Evolutionary conservation across 2,329 filamentous ascomycete genomes (phyloP), one percentile per base, ranked within the genome.

Genomic region (Penicillium sp.): DNA sequence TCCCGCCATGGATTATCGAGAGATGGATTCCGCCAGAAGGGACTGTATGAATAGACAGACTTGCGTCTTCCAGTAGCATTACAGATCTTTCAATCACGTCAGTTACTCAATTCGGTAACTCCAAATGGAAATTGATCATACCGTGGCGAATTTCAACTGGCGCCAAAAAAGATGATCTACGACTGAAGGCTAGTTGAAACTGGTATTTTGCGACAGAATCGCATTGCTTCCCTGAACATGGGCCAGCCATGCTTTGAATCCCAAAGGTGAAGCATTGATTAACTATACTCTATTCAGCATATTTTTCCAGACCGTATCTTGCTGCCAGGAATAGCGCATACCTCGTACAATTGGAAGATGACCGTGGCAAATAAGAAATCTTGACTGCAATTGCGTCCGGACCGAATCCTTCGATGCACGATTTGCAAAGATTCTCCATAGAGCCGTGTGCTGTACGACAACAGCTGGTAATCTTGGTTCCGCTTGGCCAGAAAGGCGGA

Each of bases 201-300:
- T 27, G 18, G 42, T 25, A 37, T 55, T 54, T 35, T 61, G 58
- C 15, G 31, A 46, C 7, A 58, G 49, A n/a, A 59, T 55, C 29
- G 62, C 61, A 51, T 57, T 62, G 41, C 61, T 58, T 29, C 62
- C 61, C 45, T 64, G 61, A 4, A 66, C 57, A 57, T 66, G 61
- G 6, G 61, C 59, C 33, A 64, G 57, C 58, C 64, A 66, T 26
- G 57, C 62, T 26, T 49, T 53, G n/a, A 64, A 64, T 1, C 61
- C 63, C 20, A 61, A 55, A 2, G 56, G 59, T 3, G 60, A 65
- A 22, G 56, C 61, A 52, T 61, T 63, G 31, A 66, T 57, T 29
- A 64, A 53, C 60, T 64, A 27, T 4, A 37, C 8, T 6, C 20
- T 14, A n/a, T 29, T 50, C 59, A 41, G 33, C 6, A 48, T 14